A percentile compares a stretch with the other conserved stretches of the same genome.
Conservation (phyloP, 345 rosid species). For the Murraya paniculata region DNA sequence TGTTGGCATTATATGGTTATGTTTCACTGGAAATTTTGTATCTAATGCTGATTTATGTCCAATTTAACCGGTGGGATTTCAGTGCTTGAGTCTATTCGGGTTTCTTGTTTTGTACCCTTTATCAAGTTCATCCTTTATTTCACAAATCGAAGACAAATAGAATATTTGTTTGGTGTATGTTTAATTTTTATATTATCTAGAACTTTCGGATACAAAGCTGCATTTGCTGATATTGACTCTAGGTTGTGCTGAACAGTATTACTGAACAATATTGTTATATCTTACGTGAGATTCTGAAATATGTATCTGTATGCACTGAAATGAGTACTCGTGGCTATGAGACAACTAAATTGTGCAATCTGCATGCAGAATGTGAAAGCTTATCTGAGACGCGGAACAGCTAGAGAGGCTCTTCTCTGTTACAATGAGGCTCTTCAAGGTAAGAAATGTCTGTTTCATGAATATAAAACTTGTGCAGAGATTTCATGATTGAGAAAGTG, state of each 20-base stretch:
- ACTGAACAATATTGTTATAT: too few species aligned
- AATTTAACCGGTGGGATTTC: neutral
- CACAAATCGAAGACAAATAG: neutral
- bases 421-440: constrained; percentile 87
- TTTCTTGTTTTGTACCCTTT: too few species aligned
- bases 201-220: neutral
- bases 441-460: constrained; percentile 14
- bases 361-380: constrained; percentile 84
- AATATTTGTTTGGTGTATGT: neutral
- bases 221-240: neutral
- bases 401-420: constrained; percentile 73
- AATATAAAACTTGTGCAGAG: neutral
- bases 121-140: too few species aligned
- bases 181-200: neutral
- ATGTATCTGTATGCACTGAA: neutral
- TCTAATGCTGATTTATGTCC: neutral
- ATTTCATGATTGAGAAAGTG: neutral
- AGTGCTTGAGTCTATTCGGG: neutral
- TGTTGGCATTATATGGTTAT: too few species aligned
- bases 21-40: neutral
- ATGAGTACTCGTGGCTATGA: neutral
- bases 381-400: constrained; percentile 88
- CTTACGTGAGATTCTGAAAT: too few species aligned
- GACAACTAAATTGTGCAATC: neutral
- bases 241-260: too few species aligned